These are phyloP conservation scores for Candida yuanshanica DNA, from an alignment of 805 yeast species.

Conservation along the genomic window DNA sequence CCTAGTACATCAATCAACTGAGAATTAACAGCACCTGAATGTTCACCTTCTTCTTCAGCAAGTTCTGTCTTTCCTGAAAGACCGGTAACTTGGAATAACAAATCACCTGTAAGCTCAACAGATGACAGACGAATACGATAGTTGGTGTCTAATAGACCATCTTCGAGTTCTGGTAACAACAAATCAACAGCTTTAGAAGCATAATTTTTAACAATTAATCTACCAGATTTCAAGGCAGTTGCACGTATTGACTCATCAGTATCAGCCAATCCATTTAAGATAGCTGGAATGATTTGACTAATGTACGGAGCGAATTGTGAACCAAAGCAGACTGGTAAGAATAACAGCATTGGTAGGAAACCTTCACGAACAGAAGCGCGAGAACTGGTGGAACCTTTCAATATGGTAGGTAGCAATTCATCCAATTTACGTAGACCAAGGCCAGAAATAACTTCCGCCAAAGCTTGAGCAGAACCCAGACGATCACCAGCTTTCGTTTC, in stretches of 20 bases:
- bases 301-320: slow-evolving; percentile 86
- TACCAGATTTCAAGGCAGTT: slow-evolving; percentile 86
- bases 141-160: slow-evolving; percentile 76
- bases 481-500: slow-evolving; percentile 81
- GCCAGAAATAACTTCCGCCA: slow-evolving; percentile 90
- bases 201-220: slow-evolving; percentile 84
- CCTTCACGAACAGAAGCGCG: slow-evolving; percentile 81
- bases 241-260: slow-evolving; percentile 81
- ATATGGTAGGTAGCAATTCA: slow-evolving; percentile 76
- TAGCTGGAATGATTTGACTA: slow-evolving; percentile 82
- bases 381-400: slow-evolving; percentile 63
- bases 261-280: slow-evolving; percentile 88
- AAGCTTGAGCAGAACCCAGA: slow-evolving; percentile 94
- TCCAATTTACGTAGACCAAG: slow-evolving; percentile 84
- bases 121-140: slow-evolving; percentile 89
- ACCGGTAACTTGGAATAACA: slow-evolving; percentile 91
- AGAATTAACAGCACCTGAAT: slow-evolving; percentile 48
- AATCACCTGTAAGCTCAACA: slow-evolving; percentile 91
- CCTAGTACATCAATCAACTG: slow-evolving; percentile 78
- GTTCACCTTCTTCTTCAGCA: slow-evolving; percentile 45
- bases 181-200: slow-evolving; percentile 91
- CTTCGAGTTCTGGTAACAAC: slow-evolving; percentile 88
- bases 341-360: slow-evolving; percentile 81
- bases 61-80: slow-evolving; percentile 72
- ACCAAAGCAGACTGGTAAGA: slow-evolving; percentile 93